Evolutionary conservation across 164 flowering plant species (phyloP).

Genomic region (Vitis rupestris): DNA sequence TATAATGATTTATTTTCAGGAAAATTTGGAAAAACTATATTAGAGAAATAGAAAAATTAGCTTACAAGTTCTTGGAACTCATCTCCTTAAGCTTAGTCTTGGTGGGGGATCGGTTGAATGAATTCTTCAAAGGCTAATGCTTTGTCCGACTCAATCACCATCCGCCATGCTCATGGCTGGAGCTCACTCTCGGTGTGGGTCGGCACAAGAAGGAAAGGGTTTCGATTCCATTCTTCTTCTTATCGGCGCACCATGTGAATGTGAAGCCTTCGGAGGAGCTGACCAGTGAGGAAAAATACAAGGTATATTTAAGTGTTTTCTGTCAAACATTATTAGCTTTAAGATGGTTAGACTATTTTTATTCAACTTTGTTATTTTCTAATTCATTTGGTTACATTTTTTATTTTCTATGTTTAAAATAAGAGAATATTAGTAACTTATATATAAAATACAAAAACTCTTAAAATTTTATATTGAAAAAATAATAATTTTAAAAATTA

Average conservation of each 20-base stretch:
- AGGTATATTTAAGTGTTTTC: too few species aligned
- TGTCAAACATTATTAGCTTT: too few species aligned
- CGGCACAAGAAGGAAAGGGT: constrained; percentile 51
- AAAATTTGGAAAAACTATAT: constrained; percentile 35
- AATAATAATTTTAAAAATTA: too few species aligned
- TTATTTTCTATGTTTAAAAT: too few species aligned
- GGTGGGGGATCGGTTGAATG: constrained; percentile 19
- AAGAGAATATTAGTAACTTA: too few species aligned
- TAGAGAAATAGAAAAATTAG: constrained; percentile 32
- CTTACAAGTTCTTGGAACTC: constrained; percentile 35
- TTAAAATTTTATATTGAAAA: too few species aligned
- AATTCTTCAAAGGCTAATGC: constrained; percentile 36
- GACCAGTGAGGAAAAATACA: constrained; percentile 5
- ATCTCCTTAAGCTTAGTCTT: constrained; percentile 42
- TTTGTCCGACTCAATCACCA: constrained; percentile 41
- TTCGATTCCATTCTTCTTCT: constrained; percentile 61
- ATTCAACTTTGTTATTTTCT: too few species aligned
- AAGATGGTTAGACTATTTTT: too few species aligned
- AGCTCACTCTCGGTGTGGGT: constrained; percentile 36
- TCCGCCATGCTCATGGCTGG: constrained; percentile 43
- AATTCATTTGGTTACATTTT: too few species aligned
- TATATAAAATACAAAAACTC: too few species aligned
- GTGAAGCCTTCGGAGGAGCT: constrained; percentile 64
- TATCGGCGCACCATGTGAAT: constrained; percentile 36
- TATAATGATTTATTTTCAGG: constrained; percentile 11